phyloP scores from a whole-genome alignment of 441 rosid species.

The Brassica hybrid region DNA sequence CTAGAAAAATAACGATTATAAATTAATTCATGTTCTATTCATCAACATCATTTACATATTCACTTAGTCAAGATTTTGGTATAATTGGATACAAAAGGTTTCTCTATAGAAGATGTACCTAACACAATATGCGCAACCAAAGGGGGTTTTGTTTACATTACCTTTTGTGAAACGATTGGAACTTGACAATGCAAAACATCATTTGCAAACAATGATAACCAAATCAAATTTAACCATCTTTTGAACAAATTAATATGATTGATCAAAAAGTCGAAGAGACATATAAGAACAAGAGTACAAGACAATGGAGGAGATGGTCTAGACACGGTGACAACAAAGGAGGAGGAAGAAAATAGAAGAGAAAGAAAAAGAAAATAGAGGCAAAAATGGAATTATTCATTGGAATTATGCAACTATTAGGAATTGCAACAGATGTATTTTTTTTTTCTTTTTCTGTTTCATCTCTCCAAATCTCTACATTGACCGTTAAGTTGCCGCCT shows the following conservation, averaged over 20 bases:
- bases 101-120: not conserved
- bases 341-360: not conserved
- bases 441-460: not conserved
- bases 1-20: no score
- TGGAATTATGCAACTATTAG: slow-evolving; percentile 29
- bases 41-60: slow-evolving; percentile 47
- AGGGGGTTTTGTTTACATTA: slow-evolving; percentile 13
- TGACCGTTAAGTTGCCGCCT: slow-evolving; percentile 44
- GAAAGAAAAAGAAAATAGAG: not conserved
- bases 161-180: slow-evolving; percentile 3
- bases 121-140: not conserved
- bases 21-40: slow-evolving; percentile 5
- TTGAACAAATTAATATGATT: not conserved
- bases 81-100: slow-evolving; percentile 41
- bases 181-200: not conserved
- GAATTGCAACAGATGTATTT: slow-evolving; percentile 17
- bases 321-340: not conserved
- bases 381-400: slow-evolving; percentile 28
- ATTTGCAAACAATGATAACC: not conserved
- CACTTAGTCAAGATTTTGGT: slow-evolving; percentile 40
- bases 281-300: no score
- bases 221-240: not conserved
- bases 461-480: slow-evolving; percentile 2
- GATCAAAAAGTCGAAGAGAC: not conserved
- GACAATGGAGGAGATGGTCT: not conserved